Conservation (phyloP, 1,284 basidiomycete species). For the Irpex sp. region DNA sequence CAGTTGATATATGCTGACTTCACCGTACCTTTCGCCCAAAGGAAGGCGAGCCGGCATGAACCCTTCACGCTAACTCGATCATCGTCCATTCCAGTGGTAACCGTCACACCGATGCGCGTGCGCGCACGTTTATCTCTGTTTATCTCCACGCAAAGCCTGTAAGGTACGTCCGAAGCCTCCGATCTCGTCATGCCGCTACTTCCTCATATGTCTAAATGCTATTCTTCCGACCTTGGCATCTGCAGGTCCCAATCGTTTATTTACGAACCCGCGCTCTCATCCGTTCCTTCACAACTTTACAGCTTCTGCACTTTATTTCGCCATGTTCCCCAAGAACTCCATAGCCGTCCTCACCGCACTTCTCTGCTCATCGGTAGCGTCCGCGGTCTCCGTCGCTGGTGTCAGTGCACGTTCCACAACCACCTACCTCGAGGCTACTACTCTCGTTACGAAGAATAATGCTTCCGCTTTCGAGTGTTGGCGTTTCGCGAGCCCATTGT, state of each 20-base stretch:
- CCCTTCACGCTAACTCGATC: not conserved
- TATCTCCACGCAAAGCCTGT: not conserved
- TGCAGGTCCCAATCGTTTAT: not conserved
- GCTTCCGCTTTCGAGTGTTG: conserved; percentile 22
- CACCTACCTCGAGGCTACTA: conserved; percentile 18
- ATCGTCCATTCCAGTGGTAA: not conserved
- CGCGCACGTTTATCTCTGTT: not conserved
- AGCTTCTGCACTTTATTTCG: not conserved
- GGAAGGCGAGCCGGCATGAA: not conserved
- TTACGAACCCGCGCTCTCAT: not conserved
- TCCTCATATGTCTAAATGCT: not conserved
- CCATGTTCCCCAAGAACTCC: not conserved
- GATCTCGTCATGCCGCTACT: not conserved
- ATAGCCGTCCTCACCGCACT: not conserved
- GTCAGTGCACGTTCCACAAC: not conserved
- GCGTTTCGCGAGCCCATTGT: conserved; percentile 20
- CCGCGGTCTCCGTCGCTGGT: not conserved
- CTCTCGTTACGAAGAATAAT: conserved; percentile 16
- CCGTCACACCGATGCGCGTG: not conserved
- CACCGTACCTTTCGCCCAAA: not conserved
- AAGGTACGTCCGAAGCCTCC: not conserved
- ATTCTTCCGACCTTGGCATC: not conserved
- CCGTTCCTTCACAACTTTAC: not conserved
- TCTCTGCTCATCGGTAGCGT: not conserved
- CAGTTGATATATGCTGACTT: not conserved